Percentiles rank a stretch among this genome's conserved stretches.
phyloP scores from a whole-genome alignment of 2,329 filamentous ascomycete genomes.

The Penicillium sp. region DNA sequence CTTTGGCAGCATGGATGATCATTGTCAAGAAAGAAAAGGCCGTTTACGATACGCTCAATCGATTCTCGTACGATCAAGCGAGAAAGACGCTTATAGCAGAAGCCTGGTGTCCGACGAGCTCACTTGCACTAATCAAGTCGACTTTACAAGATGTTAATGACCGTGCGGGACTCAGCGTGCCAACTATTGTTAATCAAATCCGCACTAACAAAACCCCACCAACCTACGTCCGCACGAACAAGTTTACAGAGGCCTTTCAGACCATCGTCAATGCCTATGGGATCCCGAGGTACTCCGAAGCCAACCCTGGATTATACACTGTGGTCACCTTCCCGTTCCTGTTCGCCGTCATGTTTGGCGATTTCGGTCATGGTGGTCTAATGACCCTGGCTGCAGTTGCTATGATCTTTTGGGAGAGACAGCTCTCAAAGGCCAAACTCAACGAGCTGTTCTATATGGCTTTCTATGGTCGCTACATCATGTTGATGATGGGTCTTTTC shows the following conservation, averaged over 20 bases:
- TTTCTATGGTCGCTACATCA: conserved; percentile 98
- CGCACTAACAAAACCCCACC: conserved; percentile 96
- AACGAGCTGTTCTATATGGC: conserved; percentile 98
- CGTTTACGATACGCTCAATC: conserved; percentile 92
- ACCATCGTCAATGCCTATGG: conserved; percentile 99
- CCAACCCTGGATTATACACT: conserved; percentile 93
- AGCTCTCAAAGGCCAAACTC: conserved; percentile 80
- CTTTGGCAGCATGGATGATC: conserved; percentile 95
- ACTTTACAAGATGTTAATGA: conserved; percentile 97
- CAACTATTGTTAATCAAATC: conserved; percentile 98
- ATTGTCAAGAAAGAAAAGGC: conserved; percentile 98
- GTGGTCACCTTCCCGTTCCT: conserved; percentile 99
- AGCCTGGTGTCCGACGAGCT: conserved; percentile 95
- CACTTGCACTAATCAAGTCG: conserved; percentile 84
- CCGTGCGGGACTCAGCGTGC: conserved; percentile 91
- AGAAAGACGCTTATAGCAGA: conserved; percentile 96
- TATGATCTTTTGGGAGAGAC: conserved; percentile 97
- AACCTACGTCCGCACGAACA: conserved; percentile 97
- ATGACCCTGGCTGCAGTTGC: conserved; percentile 82
- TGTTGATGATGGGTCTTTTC: conserved; percentile 96
- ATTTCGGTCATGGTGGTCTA: conserved; percentile 89
- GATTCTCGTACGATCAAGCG: conserved; percentile 94
- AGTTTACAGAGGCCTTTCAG: conserved; percentile 97
- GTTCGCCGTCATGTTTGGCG: conserved; percentile 99
- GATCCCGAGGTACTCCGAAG: conserved; percentile 94